Conservation (phyloP, 176 grass and related monocot genomes). For the Alloteropsis semialata region DNA sequence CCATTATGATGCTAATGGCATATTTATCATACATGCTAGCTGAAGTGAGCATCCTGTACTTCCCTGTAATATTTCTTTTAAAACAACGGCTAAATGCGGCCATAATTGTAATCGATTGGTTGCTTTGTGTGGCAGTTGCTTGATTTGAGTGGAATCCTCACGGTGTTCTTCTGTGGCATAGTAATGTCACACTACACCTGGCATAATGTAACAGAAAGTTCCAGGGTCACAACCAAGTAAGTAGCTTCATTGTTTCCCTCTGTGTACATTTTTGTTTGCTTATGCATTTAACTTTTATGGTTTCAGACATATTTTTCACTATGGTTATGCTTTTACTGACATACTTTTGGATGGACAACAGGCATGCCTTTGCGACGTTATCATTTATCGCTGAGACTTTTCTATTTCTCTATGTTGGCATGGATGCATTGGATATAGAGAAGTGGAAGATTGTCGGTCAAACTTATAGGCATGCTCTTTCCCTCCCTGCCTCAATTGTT, state of each 20-base stretch:
- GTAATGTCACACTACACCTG: conserved; percentile 98
- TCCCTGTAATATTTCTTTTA: conserved; percentile 10
- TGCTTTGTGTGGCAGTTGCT: conserved; percentile 63
- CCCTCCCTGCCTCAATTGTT: not conserved
- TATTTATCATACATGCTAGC: conserved; percentile 96
- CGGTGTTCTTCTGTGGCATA: conserved; percentile 93
- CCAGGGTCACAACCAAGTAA: conserved; percentile 94
- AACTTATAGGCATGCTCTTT: conserved; percentile 39
- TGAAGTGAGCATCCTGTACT: conserved; percentile 58
- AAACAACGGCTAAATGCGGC: not conserved
- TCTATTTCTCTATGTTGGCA: conserved; percentile 94
- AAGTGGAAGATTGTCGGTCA: conserved; percentile 77
- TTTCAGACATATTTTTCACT: not conserved
- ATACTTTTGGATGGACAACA: conserved; percentile 5
- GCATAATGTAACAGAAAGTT: conserved; percentile 98
- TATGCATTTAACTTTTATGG: conserved; percentile 1
- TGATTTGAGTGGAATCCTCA: conserved; percentile 91
- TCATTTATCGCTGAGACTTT: conserved; percentile 91
- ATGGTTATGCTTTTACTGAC: not conserved
- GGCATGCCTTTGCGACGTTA: conserved; percentile 87
- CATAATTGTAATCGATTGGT: conserved; percentile 11
- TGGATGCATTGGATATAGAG: conserved; percentile 96
- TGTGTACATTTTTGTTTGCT: not conserved
- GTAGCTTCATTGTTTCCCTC: conserved; percentile 23
- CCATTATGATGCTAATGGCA: conserved; percentile 96